Conservation (phyloP, 1,284 basidiomycete species). For the Moniliophthora roreri region DNA sequence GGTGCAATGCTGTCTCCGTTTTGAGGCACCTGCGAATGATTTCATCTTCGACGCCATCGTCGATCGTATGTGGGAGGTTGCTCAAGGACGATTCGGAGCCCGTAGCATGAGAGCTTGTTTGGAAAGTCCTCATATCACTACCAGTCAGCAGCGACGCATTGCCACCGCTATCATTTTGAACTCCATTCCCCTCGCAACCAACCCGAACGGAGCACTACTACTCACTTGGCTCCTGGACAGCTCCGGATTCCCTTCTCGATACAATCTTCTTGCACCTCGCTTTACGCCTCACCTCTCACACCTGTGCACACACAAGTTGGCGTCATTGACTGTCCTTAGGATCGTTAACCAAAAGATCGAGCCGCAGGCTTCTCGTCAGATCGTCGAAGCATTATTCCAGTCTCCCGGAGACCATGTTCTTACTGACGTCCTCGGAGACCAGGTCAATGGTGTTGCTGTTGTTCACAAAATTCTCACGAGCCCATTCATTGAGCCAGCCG, state of each 20-base stretch:
- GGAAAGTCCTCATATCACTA: constrained; percentile 82
- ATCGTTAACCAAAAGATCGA: constrained; percentile 93
- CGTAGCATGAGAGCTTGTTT: constrained; percentile 97
- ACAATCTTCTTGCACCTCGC: constrained; percentile 89
- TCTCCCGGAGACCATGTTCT: constrained; percentile 86
- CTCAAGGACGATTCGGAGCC: constrained; percentile 95
- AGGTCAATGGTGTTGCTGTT: constrained; percentile 93
- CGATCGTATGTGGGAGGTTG: constrained; percentile 97
- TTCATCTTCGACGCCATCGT: constrained; percentile 99
- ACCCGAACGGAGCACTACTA: constrained; percentile 93
- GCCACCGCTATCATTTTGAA: constrained; percentile 95
- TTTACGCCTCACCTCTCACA: constrained; percentile 96
- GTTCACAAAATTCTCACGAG: constrained; percentile 92
- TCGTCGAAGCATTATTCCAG: constrained; percentile 83
- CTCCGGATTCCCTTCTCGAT: constrained; percentile 90
- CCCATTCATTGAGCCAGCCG: constrained; percentile 71
- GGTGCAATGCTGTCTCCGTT: constrained; percentile 92
- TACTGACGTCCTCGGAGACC: constrained; percentile 91
- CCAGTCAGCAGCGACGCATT: constrained; percentile 92
- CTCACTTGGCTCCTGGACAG: constrained; percentile 97
- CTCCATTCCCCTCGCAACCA: constrained; percentile 96
- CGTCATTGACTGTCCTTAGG: constrained; percentile 90
- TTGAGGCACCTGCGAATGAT: constrained; percentile 85
- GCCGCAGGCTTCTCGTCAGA: constrained; percentile 77
- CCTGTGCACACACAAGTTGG: constrained; percentile 97